phyloP scores from a whole-genome alignment of 1,284 basidiomycete species.

The Pterulicium gracile region DNA sequence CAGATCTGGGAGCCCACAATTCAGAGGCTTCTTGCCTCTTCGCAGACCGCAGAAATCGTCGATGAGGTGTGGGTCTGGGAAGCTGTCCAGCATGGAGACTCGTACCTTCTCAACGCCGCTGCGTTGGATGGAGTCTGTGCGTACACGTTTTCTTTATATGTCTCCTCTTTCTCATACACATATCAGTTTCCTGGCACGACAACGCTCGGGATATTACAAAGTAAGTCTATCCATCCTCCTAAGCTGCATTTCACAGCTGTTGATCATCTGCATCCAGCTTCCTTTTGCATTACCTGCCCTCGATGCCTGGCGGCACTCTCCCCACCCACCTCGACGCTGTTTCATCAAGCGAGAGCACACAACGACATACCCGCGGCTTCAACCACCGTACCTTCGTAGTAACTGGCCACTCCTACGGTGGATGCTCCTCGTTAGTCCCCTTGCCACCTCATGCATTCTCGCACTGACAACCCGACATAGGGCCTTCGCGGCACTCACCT shows the following conservation, averaged over 20 bases:
- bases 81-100: conserved; percentile 68
- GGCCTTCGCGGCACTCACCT: conserved; percentile 45
- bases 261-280: conserved; percentile 32
- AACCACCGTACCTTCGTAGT: conserved; percentile 40
- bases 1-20: conserved; percentile 64
- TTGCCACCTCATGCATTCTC: background rate
- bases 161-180: conserved; percentile 1
- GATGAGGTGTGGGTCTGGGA: conserved; percentile 80
- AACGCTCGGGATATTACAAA: conserved; percentile 52
- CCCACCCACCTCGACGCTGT: conserved; percentile 41
- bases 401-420: conserved; percentile 79
- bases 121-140: conserved; percentile 44
- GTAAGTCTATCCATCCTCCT: background rate
- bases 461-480: conserved; percentile 19
- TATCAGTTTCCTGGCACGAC: conserved; percentile 58
- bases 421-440: conserved; percentile 49
- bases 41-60: conserved; percentile 23
- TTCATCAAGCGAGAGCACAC: conserved; percentile 25
- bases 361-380: conserved; percentile 34
- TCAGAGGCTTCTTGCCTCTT: conserved; percentile 30
- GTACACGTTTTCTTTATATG: conserved; percentile 18
- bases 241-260: background rate
- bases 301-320: conserved; percentile 22
- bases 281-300: conserved; percentile 47
- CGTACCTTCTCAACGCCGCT: conserved; percentile 51